phyloP scores from a whole-genome alignment of 768 basidiomycete species.

The Rhodotorula diobovata region DNA sequence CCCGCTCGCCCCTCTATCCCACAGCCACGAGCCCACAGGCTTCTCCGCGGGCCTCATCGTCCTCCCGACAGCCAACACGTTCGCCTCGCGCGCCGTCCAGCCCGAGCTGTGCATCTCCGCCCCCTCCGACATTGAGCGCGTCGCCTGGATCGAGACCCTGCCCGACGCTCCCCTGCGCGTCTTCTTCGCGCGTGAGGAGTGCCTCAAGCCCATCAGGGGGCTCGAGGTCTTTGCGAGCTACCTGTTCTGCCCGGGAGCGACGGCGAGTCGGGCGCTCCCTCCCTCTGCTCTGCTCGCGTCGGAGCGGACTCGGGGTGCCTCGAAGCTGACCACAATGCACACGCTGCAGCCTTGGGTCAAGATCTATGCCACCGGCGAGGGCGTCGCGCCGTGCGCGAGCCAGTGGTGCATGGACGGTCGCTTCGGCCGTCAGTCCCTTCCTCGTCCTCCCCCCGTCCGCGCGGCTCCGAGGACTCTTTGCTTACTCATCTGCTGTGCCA shows the following conservation, averaged over 20 bases:
- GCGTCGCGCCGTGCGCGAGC: not conserved
- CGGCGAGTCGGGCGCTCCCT: not conserved
- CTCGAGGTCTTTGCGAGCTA: constrained; percentile 6
- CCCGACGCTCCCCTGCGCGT: not conserved
- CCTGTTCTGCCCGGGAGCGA: not conserved
- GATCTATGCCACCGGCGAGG: constrained; percentile 2
- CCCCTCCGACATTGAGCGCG: not conserved
- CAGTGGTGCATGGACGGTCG: constrained; percentile 7
- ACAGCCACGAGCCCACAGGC: not conserved
- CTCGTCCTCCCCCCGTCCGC: too few species aligned
- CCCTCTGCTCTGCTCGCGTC: too few species aligned
- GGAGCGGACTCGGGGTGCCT: too few species aligned
- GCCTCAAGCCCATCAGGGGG: not conserved
- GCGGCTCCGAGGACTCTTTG: too few species aligned
- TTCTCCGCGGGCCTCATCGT: not conserved
- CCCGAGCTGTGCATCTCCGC: not conserved
- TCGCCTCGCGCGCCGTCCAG: not conserved
- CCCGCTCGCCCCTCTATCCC: not conserved
- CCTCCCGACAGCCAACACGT: not conserved
- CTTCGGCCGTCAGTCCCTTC: not conserved
- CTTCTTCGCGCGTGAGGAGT: not conserved
- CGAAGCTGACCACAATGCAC: not conserved
- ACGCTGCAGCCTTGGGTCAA: constrained; percentile 2
- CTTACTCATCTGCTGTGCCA: not conserved
- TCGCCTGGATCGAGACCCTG: not conserved